Evolutionary conservation across 73 alveolate genomes (phyloP).

Genomic region (Symbiodinium natans): DNA sequence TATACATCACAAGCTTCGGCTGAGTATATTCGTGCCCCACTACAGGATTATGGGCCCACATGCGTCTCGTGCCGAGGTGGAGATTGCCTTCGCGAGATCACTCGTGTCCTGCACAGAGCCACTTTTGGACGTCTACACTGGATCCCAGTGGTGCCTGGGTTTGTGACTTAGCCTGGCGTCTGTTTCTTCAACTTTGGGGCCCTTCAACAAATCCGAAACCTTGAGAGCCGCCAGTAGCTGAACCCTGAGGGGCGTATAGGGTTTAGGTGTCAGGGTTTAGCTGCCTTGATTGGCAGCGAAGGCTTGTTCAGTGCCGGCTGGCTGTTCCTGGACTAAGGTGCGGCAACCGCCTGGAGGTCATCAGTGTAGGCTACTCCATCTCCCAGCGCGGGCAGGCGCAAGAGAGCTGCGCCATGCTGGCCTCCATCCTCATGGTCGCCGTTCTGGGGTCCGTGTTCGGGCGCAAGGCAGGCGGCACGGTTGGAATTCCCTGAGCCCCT

Average conservation of each 20-base stretch:
- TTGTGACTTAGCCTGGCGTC: no score
- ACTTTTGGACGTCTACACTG: conserved; percentile 31
- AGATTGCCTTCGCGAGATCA: conserved; percentile 84
- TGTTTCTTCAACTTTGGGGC: not conserved
- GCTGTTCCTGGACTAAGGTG: no score
- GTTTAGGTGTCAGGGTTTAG: no score
- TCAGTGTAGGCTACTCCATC: conserved; percentile 60
- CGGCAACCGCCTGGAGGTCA: conserved; percentile 77
- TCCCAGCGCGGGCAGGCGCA: conserved; percentile 79
- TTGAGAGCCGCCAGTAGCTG: no score
- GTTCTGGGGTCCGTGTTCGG: conserved; percentile 69
- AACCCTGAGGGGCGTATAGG: no score
- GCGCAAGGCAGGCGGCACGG: no score
- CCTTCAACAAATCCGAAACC: not conserved
- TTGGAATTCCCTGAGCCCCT: no score
- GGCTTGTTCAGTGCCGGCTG: no score
- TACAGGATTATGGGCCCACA: no score
- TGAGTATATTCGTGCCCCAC: no score
- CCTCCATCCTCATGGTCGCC: conserved; percentile 67
- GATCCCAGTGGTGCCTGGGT: conserved; percentile 57
- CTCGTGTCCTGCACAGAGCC: conserved; percentile 60
- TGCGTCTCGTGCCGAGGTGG: conserved; percentile 31
- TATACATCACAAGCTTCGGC: no score
- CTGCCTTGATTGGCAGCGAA: no score
- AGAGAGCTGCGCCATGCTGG: conserved; percentile 78